phyloP scores from a whole-genome alignment of 306 rosid species.

The Amphicarpaea edgeworthii region DNA sequence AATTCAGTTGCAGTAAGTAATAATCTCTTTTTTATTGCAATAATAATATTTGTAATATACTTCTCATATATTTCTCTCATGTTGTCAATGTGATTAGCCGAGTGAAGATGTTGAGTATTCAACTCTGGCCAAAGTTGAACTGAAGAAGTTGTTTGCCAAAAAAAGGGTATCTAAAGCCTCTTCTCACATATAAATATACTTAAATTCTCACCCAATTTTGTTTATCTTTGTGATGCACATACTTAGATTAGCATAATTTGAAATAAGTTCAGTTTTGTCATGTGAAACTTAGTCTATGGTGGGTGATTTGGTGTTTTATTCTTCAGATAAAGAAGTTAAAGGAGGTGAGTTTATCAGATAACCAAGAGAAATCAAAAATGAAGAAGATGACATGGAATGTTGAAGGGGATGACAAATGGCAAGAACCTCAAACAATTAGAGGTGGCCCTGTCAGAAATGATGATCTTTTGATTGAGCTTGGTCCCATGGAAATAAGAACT shows the following conservation, averaged over 20 bases:
- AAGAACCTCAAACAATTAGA: constrained; percentile 51
- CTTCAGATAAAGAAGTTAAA: constrained; percentile 64
- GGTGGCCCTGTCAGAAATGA: constrained; percentile 54
- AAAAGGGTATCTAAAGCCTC: constrained; percentile 59
- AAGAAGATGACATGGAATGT: constrained; percentile 71
- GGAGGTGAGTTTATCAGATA: constrained; percentile 73
- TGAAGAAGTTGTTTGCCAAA: constrained; percentile 71
- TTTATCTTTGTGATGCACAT: constrained; percentile 1
- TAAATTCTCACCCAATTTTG: background rate
- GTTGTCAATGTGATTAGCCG: constrained; percentile 50
- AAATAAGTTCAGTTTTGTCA: background rate
- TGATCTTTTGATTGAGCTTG: constrained; percentile 70
- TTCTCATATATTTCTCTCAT: constrained; percentile 35
- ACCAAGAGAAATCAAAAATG: constrained; percentile 78
- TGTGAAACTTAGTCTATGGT: background rate
- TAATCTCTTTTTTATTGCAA: background rate
- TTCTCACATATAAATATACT: too few species aligned
- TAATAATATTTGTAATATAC: background rate
- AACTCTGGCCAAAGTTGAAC: constrained; percentile 67
- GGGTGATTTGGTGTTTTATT: constrained; percentile 19
- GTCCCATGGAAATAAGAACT: constrained; percentile 91
- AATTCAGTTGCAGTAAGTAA: too few species aligned
- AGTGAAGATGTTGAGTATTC: constrained; percentile 76
- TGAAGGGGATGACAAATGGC: constrained; percentile 53
- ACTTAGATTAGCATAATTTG: background rate